phyloP scores from a whole-genome alignment of 345 rosid genomes.

The Brassica nigra region DNA sequence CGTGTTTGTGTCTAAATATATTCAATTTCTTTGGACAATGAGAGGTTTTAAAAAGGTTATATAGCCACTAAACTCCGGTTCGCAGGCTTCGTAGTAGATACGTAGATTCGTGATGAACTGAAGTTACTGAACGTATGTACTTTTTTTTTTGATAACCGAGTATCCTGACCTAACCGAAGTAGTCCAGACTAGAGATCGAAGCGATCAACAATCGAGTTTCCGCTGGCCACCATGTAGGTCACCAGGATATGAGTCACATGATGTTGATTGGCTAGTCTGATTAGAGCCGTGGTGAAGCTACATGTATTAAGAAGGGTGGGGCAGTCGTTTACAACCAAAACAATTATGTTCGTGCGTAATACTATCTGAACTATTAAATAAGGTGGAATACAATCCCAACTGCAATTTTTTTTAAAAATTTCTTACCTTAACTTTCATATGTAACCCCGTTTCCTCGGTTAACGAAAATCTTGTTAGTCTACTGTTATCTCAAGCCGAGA shows the following conservation, averaged over 20 bases:
- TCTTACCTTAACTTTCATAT: neutral
- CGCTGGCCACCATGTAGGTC: too few relatives aligned
- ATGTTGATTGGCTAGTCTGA: neutral
- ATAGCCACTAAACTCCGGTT: neutral
- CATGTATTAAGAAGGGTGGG: too few relatives aligned
- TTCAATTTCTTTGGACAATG: neutral
- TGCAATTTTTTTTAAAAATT: neutral
- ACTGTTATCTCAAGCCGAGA: neutral
- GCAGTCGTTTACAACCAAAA: too few relatives aligned
- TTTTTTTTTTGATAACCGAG: too few relatives aligned
- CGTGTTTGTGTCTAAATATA: neutral
- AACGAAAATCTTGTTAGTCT: neutral
- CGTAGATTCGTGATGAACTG: neutral
- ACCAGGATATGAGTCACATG: neutral
- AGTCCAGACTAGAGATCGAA: too few relatives aligned
- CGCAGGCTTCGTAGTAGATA: neutral
- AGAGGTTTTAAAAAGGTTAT: neutral
- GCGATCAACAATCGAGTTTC: too few relatives aligned
- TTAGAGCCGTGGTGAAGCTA: neutral
- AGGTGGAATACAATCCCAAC: neutral
- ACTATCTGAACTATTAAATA: neutral
- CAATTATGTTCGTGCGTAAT: neutral
- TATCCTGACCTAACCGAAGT: too few relatives aligned
- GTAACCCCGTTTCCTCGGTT: neutral
- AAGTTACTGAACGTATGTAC: neutral